Conservation (phyloP, 768 basidiomycete genomes). For the Kwoniella sp. region DNA sequence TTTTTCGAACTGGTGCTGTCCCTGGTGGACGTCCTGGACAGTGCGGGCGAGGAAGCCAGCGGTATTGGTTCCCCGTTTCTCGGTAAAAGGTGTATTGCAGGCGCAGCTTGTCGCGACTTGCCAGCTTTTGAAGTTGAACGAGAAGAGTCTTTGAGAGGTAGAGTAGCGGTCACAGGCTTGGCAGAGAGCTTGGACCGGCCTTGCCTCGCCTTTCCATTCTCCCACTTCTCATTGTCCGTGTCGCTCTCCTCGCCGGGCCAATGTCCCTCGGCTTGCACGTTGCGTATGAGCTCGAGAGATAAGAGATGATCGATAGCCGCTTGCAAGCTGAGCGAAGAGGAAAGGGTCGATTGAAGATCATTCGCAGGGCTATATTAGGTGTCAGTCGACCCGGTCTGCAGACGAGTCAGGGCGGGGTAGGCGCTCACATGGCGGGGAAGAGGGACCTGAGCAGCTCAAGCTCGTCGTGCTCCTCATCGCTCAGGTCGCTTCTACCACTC, state of each 20-base stretch:
- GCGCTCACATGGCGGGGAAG: constrained; percentile 33
- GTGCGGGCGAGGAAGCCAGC: constrained; percentile 5
- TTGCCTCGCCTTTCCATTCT: background rate
- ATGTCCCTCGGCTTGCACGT: constrained; percentile 28
- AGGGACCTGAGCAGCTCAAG: constrained; percentile 25
- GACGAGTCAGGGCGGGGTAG: background rate
- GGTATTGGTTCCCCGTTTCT: background rate
- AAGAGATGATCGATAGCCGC: constrained; percentile 44
- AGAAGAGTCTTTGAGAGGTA: too few relatives aligned
- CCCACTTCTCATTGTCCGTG: background rate
- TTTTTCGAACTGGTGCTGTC: constrained; percentile 7
- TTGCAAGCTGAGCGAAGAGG: constrained; percentile 16
- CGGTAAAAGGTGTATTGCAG: background rate
- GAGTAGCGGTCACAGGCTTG: too few relatives aligned
- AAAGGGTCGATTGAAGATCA: constrained; percentile 10
- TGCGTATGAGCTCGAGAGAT: constrained; percentile 37
- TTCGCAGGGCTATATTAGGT: constrained; percentile 6
- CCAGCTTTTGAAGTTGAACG: constrained; percentile 2
- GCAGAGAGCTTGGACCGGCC: background rate
- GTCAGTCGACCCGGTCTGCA: background rate
- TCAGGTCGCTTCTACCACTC: background rate
- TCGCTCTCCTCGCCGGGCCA: constrained; percentile 34
- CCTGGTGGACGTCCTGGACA: constrained; percentile 5
- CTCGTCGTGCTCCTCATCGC: constrained; percentile 16
- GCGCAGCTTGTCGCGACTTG: constrained; percentile 4